A percentile compares a stretch with the other conserved stretches of the same genome.
Evolutionary conservation across 78 protist genomes (phyloP).

Genomic region (Dictyostelium discoideum): dicty_2.7 NC_007090.3:997001-997500

Average conservation of each 20-base stretch:
- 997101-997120: slow-evolving; percentile 66
- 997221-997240: slow-evolving; percentile 77
- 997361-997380: slow-evolving; percentile 31
- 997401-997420: neutral
- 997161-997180: slow-evolving; percentile 59
- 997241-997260: slow-evolving; percentile 76
- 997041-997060: slow-evolving; percentile 67
- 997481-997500: slow-evolving; percentile 58
- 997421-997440: neutral
- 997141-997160: slow-evolving; percentile 53
- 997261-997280: slow-evolving; percentile 80
- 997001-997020: slow-evolving; percentile 76
- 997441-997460: neutral
- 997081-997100: slow-evolving; percentile 78
- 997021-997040: slow-evolving; percentile 29
- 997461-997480: neutral
- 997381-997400: neutral
- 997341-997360: slow-evolving; percentile 32
- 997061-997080: slow-evolving; percentile 82
- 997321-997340: slow-evolving; percentile 69
- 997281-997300: slow-evolving; percentile 80
- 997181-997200: slow-evolving; percentile 73
- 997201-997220: slow-evolving; percentile 73
- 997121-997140: slow-evolving; percentile 64
- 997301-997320: slow-evolving; percentile 71